Conservation (phyloP, 345 rosid species). For the Eucalyptus melliodora region DNA sequence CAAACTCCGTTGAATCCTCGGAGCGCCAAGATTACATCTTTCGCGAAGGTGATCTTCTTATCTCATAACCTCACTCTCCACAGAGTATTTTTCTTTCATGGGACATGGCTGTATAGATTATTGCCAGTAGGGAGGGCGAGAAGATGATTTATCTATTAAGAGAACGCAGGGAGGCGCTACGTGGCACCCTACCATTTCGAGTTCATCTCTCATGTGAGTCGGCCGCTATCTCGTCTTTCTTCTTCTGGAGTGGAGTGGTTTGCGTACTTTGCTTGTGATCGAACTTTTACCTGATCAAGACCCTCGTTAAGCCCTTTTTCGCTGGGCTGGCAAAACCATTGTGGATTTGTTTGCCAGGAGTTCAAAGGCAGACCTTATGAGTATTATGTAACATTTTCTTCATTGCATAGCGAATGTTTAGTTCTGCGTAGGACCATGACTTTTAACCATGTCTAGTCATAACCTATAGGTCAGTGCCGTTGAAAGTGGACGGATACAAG, state of each 20-base stretch:
- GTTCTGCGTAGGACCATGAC: neutral
- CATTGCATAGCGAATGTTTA: neutral
- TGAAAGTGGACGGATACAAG: constrained; percentile 73
- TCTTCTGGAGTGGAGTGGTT: neutral
- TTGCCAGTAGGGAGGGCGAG: neutral
- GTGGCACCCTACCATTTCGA: constrained; percentile 83
- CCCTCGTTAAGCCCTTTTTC: neutral
- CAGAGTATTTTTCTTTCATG: neutral
- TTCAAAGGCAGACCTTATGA: constrained; percentile 81
- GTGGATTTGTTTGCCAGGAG: constrained; percentile 86
- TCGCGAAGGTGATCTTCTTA: constrained; percentile 32
- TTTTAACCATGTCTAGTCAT: neutral
- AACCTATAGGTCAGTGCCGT: constrained; percentile 60
- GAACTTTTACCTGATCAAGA: neutral
- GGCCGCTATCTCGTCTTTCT: neutral
- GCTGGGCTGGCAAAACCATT: constrained; percentile 87
- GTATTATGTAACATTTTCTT: constrained; percentile 42
- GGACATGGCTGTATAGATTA: neutral
- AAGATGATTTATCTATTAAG: neutral
- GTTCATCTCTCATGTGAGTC: constrained; percentile 75
- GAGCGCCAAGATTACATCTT: constrained; percentile 55
- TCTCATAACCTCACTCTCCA: neutral
- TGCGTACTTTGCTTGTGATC: neutral
- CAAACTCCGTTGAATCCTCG: constrained; percentile 56
- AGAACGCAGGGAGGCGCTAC: constrained; percentile 58